These are phyloP conservation scores for Trichoderma orchidacearum DNA, from an alignment of 495 filamentous ascomycete species.

Conservation along the genomic window DNA sequence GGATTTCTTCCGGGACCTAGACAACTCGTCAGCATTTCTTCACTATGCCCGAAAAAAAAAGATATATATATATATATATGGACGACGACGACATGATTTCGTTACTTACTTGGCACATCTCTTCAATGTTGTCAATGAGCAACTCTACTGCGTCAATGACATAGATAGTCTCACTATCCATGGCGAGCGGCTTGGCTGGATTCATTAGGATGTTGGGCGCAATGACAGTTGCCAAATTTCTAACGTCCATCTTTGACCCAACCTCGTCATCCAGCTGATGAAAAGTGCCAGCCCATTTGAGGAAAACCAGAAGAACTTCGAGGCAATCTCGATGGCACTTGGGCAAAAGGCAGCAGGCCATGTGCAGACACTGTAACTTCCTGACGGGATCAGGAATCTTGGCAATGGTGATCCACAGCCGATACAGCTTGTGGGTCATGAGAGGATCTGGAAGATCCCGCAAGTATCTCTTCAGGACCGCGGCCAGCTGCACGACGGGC, in stretches of 20 bases:
- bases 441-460: slow-evolving; percentile 90
- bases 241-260: slow-evolving; percentile 97
- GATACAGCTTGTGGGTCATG: slow-evolving; percentile 88
- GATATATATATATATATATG: not conserved
- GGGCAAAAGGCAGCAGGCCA: slow-evolving; percentile 86
- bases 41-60: not conserved
- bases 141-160: slow-evolving; percentile 85
- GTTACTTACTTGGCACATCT: slow-evolving; percentile 82
- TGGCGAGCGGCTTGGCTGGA: slow-evolving; percentile 43
- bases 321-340: slow-evolving; percentile 88
- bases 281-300: slow-evolving; percentile 98
- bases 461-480: slow-evolving; percentile 89
- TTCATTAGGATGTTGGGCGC: slow-evolving; percentile 88
- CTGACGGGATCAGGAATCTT: slow-evolving; percentile 80
- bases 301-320: slow-evolving; percentile 87
- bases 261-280: slow-evolving; percentile 85
- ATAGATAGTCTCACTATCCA: slow-evolving; percentile 74
- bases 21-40: not conserved
- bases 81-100: too few species aligned
- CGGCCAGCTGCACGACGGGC: slow-evolving; percentile 84
- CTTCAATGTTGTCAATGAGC: slow-evolving; percentile 83
- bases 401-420: slow-evolving; percentile 77
- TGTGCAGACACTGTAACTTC: slow-evolving; percentile 71
- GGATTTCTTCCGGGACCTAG: slow-evolving; percentile 85
- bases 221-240: slow-evolving; percentile 97